phyloP scores from a whole-genome alignment of 1,284 basidiomycete species.

The Rhodotorula sp. region DNA sequence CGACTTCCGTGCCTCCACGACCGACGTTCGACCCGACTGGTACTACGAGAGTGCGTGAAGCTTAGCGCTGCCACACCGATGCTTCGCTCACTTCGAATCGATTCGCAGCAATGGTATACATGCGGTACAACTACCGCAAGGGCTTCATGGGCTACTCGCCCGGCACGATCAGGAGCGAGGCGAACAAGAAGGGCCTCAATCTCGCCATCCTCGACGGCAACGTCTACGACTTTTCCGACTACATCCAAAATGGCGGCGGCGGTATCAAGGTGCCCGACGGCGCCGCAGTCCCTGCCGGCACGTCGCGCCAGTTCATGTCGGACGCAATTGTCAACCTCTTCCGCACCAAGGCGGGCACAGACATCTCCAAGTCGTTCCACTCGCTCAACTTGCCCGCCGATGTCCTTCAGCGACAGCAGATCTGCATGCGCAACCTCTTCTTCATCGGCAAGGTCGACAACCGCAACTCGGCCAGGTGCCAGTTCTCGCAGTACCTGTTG shows the following conservation, averaged over 20 bases:
- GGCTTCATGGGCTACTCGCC: constrained; percentile 88
- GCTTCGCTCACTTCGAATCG: background rate
- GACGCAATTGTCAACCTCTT: constrained; percentile 73
- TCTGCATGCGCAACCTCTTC: constrained; percentile 90
- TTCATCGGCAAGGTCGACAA: constrained; percentile 87
- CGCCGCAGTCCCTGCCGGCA: constrained; percentile 58
- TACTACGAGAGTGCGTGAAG: constrained; percentile 67
- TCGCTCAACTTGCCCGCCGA: constrained; percentile 62
- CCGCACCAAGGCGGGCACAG: constrained; percentile 69
- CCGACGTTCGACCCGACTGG: constrained; percentile 94
- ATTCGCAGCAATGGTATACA: constrained; percentile 50
- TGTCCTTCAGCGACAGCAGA: constrained; percentile 74
- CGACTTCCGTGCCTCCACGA: constrained; percentile 84
- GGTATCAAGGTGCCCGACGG: constrained; percentile 62
- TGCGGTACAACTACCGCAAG: constrained; percentile 82
- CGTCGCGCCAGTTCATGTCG: constrained; percentile 73
- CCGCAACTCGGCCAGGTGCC: constrained; percentile 84
- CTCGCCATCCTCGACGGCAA: constrained; percentile 79
- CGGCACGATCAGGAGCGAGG: constrained; percentile 71
- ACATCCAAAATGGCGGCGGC: constrained; percentile 58
- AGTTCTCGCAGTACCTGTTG: constrained; percentile 88
- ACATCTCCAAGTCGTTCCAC: constrained; percentile 73
- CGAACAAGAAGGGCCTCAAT: constrained; percentile 49
- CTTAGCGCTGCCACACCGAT: no score
- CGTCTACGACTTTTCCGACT: constrained; percentile 84